phyloP scores from a whole-genome alignment of 768 basidiomycete genomes.

The Pisolithus sp. region DNA sequence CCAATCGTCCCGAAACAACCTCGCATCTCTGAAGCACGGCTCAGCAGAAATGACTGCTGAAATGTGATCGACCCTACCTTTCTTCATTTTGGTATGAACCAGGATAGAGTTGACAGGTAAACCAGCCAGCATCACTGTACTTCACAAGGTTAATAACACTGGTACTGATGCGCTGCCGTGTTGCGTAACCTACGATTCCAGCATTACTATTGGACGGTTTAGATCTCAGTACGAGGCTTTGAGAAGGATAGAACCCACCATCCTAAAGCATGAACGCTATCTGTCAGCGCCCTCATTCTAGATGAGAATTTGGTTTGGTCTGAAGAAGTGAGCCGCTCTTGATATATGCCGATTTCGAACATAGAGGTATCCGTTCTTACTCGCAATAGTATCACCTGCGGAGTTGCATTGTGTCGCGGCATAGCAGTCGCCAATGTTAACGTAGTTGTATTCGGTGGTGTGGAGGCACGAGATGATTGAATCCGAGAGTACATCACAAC shows the following conservation, averaged over 20 bases:
- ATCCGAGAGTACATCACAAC: neutral
- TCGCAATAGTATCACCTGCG: slow-evolving; percentile 48
- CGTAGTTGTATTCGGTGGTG: slow-evolving; percentile 52
- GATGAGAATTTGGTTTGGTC: slow-evolving; percentile 47
- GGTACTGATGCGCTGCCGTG: neutral
- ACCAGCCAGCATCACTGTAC: slow-evolving; percentile 69
- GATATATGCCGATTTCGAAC: too few relatives aligned
- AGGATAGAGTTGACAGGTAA: slow-evolving; percentile 57
- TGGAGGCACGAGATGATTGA: slow-evolving; percentile 13
- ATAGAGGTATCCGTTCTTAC: slow-evolving; percentile 21
- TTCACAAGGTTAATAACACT: slow-evolving; percentile 13
- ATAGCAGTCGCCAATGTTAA: slow-evolving; percentile 64
- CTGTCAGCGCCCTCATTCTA: slow-evolving; percentile 52
- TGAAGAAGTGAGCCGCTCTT: slow-evolving; percentile 10
- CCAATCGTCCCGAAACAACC: slow-evolving; percentile 52
- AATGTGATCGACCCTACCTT: slow-evolving; percentile 27
- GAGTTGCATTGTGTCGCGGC: slow-evolving; percentile 48
- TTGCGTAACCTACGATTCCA: slow-evolving; percentile 43
- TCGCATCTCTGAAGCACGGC: slow-evolving; percentile 40
- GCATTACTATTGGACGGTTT: slow-evolving; percentile 39
- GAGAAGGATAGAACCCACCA: slow-evolving; percentile 36
- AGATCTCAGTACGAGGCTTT: neutral
- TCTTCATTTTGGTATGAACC: slow-evolving; percentile 61
- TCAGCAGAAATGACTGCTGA: neutral
- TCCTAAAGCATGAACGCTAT: slow-evolving; percentile 48